phyloP scores from a whole-genome alignment of 2,329 filamentous ascomycete genomes.

The Plectosphaerella sp. region DNA sequence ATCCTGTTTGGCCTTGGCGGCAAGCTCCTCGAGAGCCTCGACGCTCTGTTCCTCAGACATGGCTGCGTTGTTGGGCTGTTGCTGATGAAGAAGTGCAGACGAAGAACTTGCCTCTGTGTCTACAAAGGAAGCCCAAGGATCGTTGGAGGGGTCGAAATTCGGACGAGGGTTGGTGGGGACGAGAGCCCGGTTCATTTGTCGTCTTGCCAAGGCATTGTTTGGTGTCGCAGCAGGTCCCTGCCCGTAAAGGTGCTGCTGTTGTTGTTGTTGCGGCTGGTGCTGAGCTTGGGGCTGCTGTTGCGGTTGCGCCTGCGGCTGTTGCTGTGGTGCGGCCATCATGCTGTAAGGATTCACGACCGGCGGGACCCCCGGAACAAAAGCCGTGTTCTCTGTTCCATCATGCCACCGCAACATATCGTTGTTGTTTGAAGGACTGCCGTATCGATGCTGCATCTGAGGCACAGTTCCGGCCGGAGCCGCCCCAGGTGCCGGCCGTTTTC shows the following conservation, averaged over 20 bases:
- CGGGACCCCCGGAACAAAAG: conserved; percentile 29
- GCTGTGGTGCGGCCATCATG: conserved; percentile 24
- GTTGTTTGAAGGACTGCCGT: conserved; percentile 34
- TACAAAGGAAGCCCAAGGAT: conserved; percentile 34
- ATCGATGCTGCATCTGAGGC: conserved; percentile 43
- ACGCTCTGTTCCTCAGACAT: conserved; percentile 64
- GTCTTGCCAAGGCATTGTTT: conserved; percentile 44
- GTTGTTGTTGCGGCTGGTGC: conserved; percentile 15
- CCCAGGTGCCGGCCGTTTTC: conserved; percentile 74
- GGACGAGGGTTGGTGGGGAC: conserved; percentile 35
- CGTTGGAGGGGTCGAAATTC: conserved; percentile 31
- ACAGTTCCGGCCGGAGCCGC: conserved; percentile 57
- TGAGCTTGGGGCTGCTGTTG: conserved; percentile 28
- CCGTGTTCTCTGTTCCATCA: conserved; percentile 27
- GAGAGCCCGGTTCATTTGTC: conserved; percentile 46
- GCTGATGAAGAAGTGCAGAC: conserved; percentile 29
- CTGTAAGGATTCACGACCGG: conserved; percentile 30
- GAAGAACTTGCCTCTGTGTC: conserved; percentile 27
- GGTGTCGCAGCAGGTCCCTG: conserved; percentile 16
- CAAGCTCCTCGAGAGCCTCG: conserved; percentile 74
- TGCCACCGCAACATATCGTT: conserved; percentile 46
- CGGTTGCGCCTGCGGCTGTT: conserved; percentile 27
- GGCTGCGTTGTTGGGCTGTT: conserved; percentile 11
- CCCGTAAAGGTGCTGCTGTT: conserved; percentile 14
- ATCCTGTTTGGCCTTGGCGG: conserved; percentile 78